Evolutionary conservation across 805 yeast species (phyloP).

Genomic region (Candida lessepsii): DNA sequence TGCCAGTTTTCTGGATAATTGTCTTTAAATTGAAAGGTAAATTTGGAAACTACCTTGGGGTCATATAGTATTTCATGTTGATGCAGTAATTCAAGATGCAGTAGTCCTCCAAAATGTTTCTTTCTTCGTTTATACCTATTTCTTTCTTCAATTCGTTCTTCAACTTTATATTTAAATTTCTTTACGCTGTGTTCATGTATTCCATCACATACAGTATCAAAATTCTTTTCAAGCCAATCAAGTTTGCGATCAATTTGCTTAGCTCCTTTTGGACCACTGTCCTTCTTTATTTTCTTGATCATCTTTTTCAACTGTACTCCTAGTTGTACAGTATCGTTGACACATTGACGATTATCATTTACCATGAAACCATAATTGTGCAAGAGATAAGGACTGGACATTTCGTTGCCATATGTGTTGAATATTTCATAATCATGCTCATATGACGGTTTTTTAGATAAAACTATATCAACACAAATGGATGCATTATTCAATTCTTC

Average conservation of each 20-base stretch:
- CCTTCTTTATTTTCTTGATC: conserved; percentile 20
- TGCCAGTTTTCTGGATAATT: too few relatives aligned
- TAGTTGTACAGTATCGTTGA: conserved; percentile 56
- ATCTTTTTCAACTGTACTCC: conserved; percentile 28
- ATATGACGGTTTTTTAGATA: conserved; percentile 41
- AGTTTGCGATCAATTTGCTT: conserved; percentile 36
- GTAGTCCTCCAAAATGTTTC: too few relatives aligned
- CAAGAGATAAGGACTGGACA: conserved; percentile 61
- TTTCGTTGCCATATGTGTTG: conserved; percentile 76
- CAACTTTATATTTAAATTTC: background rate
- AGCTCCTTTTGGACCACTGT: conserved; percentile 15
- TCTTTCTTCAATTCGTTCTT: too few relatives aligned
- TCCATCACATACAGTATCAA: conserved; percentile 32
- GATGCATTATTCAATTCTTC: conserved; percentile 32
- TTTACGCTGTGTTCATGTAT: conserved; percentile 8
- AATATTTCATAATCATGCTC: conserved; percentile 58
- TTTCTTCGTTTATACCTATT: too few relatives aligned
- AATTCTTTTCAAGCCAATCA: conserved; percentile 51
- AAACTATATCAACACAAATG: conserved; percentile 69
- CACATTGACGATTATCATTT: conserved; percentile 25
- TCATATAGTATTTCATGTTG: too few relatives aligned
- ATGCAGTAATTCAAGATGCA: too few relatives aligned
- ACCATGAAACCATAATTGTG: conserved; percentile 84
- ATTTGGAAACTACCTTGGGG: too few relatives aligned
- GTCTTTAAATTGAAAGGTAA: too few relatives aligned